phyloP scores from a whole-genome alignment of 768 basidiomycete genomes.

The Suillus ampliporus region DNA sequence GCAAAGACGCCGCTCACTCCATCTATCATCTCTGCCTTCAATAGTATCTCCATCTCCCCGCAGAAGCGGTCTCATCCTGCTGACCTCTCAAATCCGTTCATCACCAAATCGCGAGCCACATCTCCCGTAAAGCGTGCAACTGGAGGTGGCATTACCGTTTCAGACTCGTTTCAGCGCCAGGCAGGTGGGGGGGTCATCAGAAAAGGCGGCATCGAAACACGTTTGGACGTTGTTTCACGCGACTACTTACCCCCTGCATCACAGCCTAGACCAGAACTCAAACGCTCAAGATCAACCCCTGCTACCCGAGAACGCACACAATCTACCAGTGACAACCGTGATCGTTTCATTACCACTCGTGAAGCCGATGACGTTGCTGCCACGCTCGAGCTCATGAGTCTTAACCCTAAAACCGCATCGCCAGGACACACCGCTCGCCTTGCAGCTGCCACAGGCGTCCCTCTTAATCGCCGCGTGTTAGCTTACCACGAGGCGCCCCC shows the following conservation, averaged over 20 bases:
- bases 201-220: slow-evolving; percentile 77
- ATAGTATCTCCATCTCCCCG: slow-evolving; percentile 42
- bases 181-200: slow-evolving; percentile 71
- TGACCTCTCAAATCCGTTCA: slow-evolving; percentile 68
- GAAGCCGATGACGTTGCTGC: slow-evolving; percentile 61
- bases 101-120: slow-evolving; percentile 57
- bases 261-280: slow-evolving; percentile 58
- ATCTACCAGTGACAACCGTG: slow-evolving; percentile 50
- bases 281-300: slow-evolving; percentile 77
- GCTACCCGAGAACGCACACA: slow-evolving; percentile 47
- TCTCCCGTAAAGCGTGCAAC: slow-evolving; percentile 72
- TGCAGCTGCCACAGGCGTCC: slow-evolving; percentile 75
- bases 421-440: slow-evolving; percentile 82
- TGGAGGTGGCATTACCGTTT: slow-evolving; percentile 50
- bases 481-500: slow-evolving; percentile 91
- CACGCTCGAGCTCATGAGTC: slow-evolving; percentile 65
- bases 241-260: slow-evolving; percentile 71
- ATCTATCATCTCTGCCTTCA: slow-evolving; percentile 46
- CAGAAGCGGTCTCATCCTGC: slow-evolving; percentile 41
- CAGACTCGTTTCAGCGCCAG: slow-evolving; percentile 63
- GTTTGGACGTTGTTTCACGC: slow-evolving; percentile 75
- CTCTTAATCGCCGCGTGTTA: slow-evolving; percentile 80
- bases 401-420: slow-evolving; percentile 64
- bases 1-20: slow-evolving; percentile 56
- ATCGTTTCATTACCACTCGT: slow-evolving; percentile 75